Conservation (phyloP, 73 alveolate genomes). For the Paramecium sonneborni region DNA sequence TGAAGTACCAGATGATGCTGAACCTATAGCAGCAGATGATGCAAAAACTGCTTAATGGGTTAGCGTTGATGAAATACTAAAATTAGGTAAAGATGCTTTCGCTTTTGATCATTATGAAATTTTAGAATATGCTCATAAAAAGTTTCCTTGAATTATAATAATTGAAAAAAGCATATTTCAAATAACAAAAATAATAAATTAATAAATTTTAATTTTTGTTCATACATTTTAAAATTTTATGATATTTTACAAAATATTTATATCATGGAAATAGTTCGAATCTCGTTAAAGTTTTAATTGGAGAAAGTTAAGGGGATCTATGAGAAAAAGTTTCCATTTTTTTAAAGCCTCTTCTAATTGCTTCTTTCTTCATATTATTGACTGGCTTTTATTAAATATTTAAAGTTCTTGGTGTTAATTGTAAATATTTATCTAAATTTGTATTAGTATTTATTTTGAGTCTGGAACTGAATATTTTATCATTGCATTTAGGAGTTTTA, state of each 20-base stretch:
- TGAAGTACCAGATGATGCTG: conserved; percentile 86
- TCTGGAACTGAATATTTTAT: background rate
- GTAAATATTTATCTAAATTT: background rate
- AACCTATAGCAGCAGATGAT: conserved; percentile 97
- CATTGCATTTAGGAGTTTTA: background rate
- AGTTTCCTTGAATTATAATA: background rate
- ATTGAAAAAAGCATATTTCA: no score
- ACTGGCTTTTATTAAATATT: background rate
- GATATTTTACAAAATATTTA: no score
- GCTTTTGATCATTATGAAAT: conserved; percentile 85
- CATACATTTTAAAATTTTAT: no score
- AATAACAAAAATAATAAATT: no score
- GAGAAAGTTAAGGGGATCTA: background rate
- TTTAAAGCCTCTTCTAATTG: background rate
- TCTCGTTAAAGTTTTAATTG: background rate
- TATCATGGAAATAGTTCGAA: background rate
- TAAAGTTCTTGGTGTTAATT: background rate
- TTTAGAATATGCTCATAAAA: conserved; percentile 17
- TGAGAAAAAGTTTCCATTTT: background rate
- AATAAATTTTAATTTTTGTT: no score
- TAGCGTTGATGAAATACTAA: conserved; percentile 82
- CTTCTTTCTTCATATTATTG: background rate
- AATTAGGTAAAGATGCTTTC: conserved; percentile 61
- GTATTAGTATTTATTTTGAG: background rate
- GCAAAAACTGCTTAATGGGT: conserved; percentile 96